Percentiles rank a stretch among this genome's conserved stretches.
phyloP scores from a whole-genome alignment of 2,329 filamentous ascomycete species.

The Fusarium udum region DNA sequence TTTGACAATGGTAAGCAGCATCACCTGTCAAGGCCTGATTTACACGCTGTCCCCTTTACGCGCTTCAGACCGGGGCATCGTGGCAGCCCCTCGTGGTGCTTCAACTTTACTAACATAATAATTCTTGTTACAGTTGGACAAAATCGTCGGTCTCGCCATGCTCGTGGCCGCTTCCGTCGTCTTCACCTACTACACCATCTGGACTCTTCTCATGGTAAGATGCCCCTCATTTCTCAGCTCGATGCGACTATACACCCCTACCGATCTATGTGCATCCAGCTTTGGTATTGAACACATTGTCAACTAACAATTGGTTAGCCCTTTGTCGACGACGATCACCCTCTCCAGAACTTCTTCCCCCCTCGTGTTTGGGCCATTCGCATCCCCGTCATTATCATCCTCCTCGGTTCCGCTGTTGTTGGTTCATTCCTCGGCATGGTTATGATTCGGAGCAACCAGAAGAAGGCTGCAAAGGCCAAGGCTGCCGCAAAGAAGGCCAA shows the following conservation, averaged over 20 bases:
- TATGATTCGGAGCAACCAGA: slow-evolving; percentile 98
- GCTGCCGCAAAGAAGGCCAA: slow-evolving; percentile 88
- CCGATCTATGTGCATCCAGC: background rate
- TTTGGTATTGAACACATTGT: background rate
- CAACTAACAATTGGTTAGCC: slow-evolving; percentile 67
- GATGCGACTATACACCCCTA: background rate
- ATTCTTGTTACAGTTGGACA: slow-evolving; percentile 77
- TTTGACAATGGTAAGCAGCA: slow-evolving; percentile 40
- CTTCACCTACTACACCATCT: slow-evolving; percentile 91
- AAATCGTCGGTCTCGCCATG: slow-evolving; percentile 76
- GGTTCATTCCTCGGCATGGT: slow-evolving; percentile 95
- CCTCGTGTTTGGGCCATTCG: slow-evolving; percentile 98
- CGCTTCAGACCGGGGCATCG: slow-evolving; percentile 18
- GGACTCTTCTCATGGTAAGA: slow-evolving; percentile 94
- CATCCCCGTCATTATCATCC: slow-evolving; percentile 94
- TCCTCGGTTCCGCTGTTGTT: slow-evolving; percentile 91
- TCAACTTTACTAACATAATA: slow-evolving; percentile 22
- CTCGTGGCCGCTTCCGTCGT: slow-evolving; percentile 71
- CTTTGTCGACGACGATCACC: slow-evolving; percentile 95
- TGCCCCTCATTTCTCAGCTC: slow-evolving; percentile 8
- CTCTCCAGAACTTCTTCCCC: slow-evolving; percentile 93
- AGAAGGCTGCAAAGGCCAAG: slow-evolving; percentile 95
- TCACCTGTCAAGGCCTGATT: background rate
- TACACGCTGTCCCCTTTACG: slow-evolving; percentile 36
- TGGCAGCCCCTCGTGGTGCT: slow-evolving; percentile 38